phyloP scores from a whole-genome alignment of 1,139 yeast species.

The Scheffersomyces titani region DNA sequence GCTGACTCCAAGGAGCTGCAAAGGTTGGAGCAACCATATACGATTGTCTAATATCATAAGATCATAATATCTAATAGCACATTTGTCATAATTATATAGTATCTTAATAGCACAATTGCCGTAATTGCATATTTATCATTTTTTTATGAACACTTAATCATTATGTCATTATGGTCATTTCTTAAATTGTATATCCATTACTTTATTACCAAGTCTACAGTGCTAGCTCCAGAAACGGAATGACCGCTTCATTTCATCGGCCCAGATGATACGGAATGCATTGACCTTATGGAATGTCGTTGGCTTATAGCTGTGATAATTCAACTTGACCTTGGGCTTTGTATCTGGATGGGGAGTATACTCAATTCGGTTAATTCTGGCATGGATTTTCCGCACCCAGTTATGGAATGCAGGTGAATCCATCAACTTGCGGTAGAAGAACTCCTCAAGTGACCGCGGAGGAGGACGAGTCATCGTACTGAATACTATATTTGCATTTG shows the following conservation, averaged over 20 bases:
- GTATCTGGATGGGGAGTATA: constrained; percentile 21
- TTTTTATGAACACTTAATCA: not conserved
- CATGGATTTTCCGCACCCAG: constrained; percentile 67
- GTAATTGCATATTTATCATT: not conserved
- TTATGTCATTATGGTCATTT: not conserved
- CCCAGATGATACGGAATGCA: constrained; percentile 64
- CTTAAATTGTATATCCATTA: too few relatives aligned
- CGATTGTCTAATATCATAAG: not conserved
- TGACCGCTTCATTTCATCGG: constrained; percentile 60
- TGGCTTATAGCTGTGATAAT: constrained; percentile 40
- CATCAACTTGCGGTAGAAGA: constrained; percentile 41
- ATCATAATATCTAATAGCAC: not conserved
- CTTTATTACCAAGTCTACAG: not conserved
- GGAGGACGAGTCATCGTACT: constrained; percentile 12
- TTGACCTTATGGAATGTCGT: constrained; percentile 55
- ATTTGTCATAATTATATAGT: not conserved
- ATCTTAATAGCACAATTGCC: not conserved
- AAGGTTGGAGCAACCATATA: not conserved
- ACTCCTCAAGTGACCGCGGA: constrained; percentile 50
- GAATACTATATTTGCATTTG: not conserved
- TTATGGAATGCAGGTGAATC: constrained; percentile 66
- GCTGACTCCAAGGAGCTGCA: not conserved
- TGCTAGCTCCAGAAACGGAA: constrained; percentile 42
- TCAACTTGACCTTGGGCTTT: constrained; percentile 8
- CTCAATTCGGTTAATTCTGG: constrained; percentile 63